Conservation (phyloP, 2,329 filamentous ascomycete species). For the Aspergillus terreus region DNA sequence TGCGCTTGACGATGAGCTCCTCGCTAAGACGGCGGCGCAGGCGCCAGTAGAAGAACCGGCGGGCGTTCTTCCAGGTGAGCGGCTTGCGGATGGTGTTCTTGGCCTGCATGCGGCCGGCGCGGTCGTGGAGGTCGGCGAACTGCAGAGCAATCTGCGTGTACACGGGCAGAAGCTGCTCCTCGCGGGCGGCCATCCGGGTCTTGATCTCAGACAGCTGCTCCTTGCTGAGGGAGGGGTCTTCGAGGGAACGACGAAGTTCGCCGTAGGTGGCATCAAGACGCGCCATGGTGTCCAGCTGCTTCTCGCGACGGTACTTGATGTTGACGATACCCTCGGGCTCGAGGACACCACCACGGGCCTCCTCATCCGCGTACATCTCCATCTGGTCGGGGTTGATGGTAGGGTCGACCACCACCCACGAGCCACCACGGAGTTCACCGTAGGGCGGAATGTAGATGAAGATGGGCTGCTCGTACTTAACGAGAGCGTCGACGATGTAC, state of each 20-base stretch:
- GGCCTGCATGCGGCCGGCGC: slow-evolving; percentile 94
- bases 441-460: slow-evolving; percentile 98
- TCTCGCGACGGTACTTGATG: slow-evolving; percentile 98
- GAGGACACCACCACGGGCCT: slow-evolving; percentile 91
- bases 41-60: slow-evolving; percentile 99
- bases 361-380: slow-evolving; percentile 99
- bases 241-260: slow-evolving; percentile 74
- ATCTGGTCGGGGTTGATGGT: slow-evolving; percentile 95
- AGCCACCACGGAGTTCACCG: slow-evolving; percentile 95
- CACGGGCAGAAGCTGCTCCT: slow-evolving; percentile 84
- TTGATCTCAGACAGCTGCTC: slow-evolving; percentile 78
- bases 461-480: slow-evolving; percentile 97
- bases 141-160: slow-evolving; percentile 95
- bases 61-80: slow-evolving; percentile 81
- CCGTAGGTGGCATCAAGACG: slow-evolving; percentile 83
- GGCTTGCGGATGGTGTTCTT: slow-evolving; percentile 87
- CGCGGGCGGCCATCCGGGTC: slow-evolving; percentile 75
- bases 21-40: slow-evolving; percentile 94
- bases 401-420: slow-evolving; percentile 98
- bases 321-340: slow-evolving; percentile 97
- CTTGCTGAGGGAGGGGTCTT: slow-evolving; percentile 62
- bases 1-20: slow-evolving; percentile 92
- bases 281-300: slow-evolving; percentile 96
- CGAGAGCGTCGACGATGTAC: slow-evolving; percentile 96
- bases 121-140: slow-evolving; percentile 96